A percentile compares a stretch with the other conserved stretches of the same genome.
These are phyloP conservation scores for Anthostomella pinea DNA, from an alignment of 2,329 filamentous ascomycete genomes.

Conservation along the genomic window DNA sequence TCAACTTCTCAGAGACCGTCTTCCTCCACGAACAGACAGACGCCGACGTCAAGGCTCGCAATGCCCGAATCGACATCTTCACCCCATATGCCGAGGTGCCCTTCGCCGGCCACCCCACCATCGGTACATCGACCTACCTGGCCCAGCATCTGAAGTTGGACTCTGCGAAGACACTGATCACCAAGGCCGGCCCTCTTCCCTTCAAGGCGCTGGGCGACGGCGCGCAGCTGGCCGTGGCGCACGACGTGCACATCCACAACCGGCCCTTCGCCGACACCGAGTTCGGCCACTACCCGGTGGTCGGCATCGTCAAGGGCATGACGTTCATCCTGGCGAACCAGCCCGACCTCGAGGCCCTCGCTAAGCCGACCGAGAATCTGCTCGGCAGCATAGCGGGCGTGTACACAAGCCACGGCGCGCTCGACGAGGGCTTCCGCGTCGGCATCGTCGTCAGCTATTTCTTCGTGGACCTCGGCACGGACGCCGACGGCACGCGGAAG, in stretches of 20 bases:
- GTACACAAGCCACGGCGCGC: slow-evolving; percentile 27
- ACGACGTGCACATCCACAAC: slow-evolving; percentile 60
- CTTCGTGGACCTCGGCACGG: slow-evolving; percentile 44
- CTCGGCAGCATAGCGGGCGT: slow-evolving; percentile 32
- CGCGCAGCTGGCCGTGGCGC: slow-evolving; percentile 63
- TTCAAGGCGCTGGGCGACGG: slow-evolving; percentile 41
- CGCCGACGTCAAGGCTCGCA: slow-evolving; percentile 31
- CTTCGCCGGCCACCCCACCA: slow-evolving; percentile 62
- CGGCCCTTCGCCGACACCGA: slow-evolving; percentile 32
- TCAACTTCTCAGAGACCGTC: slow-evolving; percentile 63
- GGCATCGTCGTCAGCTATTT: slow-evolving; percentile 56
- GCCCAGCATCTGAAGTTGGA: slow-evolving; percentile 32
- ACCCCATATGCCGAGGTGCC: slow-evolving; percentile 51
- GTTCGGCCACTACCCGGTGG: slow-evolving; percentile 39
- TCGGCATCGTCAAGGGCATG: slow-evolving; percentile 70
- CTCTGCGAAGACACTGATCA: slow-evolving; percentile 43
- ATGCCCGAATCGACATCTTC: slow-evolving; percentile 57
- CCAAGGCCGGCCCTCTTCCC: slow-evolving; percentile 55
- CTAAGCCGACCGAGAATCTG: slow-evolving; percentile 33
- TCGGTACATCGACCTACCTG: slow-evolving; percentile 54
- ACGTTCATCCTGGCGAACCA: slow-evolving; percentile 63
- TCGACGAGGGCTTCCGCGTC: slow-evolving; percentile 51
- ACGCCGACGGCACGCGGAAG: slow-evolving; percentile 27
- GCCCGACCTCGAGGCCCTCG: slow-evolving; percentile 55
- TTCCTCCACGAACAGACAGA: slow-evolving; percentile 51